These are phyloP conservation scores for Mucor indicus DNA, from an alignment of 371 early-diverging fungal genomes.

Conservation along the genomic window DNA sequence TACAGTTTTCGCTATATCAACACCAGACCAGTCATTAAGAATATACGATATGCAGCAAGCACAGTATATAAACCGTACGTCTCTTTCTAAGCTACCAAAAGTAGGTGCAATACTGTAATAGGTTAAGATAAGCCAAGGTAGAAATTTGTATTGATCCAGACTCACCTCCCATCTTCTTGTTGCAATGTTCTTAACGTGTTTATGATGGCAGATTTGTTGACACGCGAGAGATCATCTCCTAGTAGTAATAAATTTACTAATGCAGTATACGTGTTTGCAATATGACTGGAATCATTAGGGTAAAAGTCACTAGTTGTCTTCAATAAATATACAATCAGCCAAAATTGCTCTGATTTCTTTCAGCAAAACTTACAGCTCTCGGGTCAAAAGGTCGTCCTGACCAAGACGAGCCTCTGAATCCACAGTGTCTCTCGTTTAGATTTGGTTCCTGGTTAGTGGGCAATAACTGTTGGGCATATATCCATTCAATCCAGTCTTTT, in stretches of 20 bases:
- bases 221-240: slow-evolving; percentile 87
- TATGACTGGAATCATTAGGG: slow-evolving; percentile 64
- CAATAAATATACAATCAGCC: not conserved
- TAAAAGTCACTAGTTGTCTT: slow-evolving; percentile 27
- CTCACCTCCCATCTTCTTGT: slow-evolving; percentile 72
- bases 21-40: slow-evolving; percentile 85
- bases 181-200: slow-evolving; percentile 63
- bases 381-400: slow-evolving; percentile 58
- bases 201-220: slow-evolving; percentile 69
- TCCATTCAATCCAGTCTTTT: slow-evolving; percentile 88
- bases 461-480: slow-evolving; percentile 88
- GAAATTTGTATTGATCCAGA: not conserved
- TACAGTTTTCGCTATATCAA: slow-evolving; percentile 62
- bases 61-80: slow-evolving; percentile 90
- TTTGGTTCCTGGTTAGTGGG: slow-evolving; percentile 28
- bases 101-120: slow-evolving; percentile 63
- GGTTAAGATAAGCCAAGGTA: not conserved
- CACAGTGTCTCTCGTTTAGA: slow-evolving; percentile 45
- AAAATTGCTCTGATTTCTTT: not conserved
- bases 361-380: slow-evolving; percentile 32
- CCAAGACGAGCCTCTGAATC: slow-evolving; percentile 70
- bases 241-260: slow-evolving; percentile 73
- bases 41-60: slow-evolving; percentile 83
- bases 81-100: slow-evolving; percentile 66
- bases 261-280: slow-evolving; percentile 94